phyloP scores from a whole-genome alignment of 1,139 yeast genomes.

The Debaryomyces robertsiae region DNA sequence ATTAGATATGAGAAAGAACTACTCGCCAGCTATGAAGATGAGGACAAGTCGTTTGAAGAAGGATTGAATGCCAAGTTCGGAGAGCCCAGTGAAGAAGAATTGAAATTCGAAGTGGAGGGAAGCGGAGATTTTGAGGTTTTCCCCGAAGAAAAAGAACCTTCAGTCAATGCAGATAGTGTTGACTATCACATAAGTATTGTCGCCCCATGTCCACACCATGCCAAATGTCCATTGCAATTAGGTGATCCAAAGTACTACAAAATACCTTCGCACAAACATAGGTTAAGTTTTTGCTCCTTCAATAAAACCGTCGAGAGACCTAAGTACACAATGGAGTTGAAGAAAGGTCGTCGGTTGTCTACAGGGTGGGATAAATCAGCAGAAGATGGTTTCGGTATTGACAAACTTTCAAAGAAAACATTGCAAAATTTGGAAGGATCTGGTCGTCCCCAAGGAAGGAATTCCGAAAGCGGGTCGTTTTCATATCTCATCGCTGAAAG shows the following conservation, averaged over 20 bases:
- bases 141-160: constrained; percentile 22
- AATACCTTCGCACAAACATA: constrained; percentile 60
- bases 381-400: constrained; percentile 54
- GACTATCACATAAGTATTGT: constrained; percentile 63
- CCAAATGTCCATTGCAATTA: constrained; percentile 81
- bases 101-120: constrained; percentile 52
- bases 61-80: constrained; percentile 46
- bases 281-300: constrained; percentile 75
- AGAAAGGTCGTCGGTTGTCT: constrained; percentile 76
- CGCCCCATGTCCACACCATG: constrained; percentile 93
- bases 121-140: constrained; percentile 42
- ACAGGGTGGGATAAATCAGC: constrained; percentile 67
- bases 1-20: constrained; percentile 35
- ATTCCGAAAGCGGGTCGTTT: constrained; percentile 72
- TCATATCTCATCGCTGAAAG: constrained; percentile 78
- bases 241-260: constrained; percentile 70
- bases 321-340: constrained; percentile 72
- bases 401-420: constrained; percentile 28
- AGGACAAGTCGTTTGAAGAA: constrained; percentile 33
- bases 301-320: constrained; percentile 78
- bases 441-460: constrained; percentile 76
- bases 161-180: constrained; percentile 26
- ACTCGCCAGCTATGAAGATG: constrained; percentile 28
- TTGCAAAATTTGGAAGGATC: constrained; percentile 49
- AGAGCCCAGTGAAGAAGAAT: constrained; percentile 42